These are phyloP conservation scores for Rhododendron henanense DNA, from an alignment of 148 eudicot species.

Conservation along the genomic window DNA sequence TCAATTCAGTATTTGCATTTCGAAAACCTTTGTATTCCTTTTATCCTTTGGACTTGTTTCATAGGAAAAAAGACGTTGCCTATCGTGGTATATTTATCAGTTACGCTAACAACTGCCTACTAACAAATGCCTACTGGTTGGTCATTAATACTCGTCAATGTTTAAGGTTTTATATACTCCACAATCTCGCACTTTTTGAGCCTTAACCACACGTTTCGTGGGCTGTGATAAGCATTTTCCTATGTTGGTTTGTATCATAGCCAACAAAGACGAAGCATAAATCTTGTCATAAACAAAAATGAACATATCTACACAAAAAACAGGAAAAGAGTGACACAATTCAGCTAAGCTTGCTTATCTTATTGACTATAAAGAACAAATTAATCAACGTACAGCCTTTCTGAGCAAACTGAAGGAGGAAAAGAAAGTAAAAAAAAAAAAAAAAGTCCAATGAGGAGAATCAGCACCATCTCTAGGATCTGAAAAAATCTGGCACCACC, in stretches of 20 bases:
- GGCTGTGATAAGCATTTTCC: background rate
- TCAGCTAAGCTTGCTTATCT: background rate
- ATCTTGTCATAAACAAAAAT: background rate
- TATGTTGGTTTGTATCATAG: background rate
- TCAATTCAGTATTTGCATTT: too few species aligned
- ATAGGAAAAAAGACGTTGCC: too few species aligned
- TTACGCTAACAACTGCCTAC: too few species aligned
- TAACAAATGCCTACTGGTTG: too few species aligned
- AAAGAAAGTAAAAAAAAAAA: background rate
- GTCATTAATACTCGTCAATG: too few species aligned
- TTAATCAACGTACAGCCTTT: conserved; percentile 4
- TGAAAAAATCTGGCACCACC: background rate
- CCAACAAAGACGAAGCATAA: background rate
- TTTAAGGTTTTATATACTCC: too few species aligned
- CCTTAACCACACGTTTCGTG: too few species aligned
- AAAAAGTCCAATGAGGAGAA: conserved; percentile 5
- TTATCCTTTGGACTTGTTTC: too few species aligned
- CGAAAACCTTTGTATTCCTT: too few species aligned
- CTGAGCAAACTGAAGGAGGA: background rate
- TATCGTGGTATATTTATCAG: too few species aligned
- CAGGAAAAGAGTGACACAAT: background rate
- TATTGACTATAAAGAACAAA: conserved; percentile 13
- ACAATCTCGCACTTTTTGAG: too few species aligned
- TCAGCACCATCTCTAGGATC: background rate
- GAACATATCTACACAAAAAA: background rate